Conservation (phyloP, 2,329 filamentous ascomycete genomes). For the Berkeleyomyces basicola region DNA sequence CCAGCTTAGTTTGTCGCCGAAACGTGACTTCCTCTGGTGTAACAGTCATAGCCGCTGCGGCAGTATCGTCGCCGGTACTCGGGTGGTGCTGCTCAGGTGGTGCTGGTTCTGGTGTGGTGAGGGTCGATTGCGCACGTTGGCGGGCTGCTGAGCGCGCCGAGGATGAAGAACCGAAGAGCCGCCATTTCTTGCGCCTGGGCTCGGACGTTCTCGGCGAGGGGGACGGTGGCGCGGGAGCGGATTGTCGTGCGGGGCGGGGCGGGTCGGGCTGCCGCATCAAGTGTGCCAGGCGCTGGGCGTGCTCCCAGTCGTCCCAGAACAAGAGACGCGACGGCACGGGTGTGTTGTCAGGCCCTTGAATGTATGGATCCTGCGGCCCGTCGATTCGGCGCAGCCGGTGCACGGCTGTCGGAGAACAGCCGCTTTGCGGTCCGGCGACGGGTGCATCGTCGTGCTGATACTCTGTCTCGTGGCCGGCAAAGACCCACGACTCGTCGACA, state of each 20-base stretch:
- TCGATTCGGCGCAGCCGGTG: neutral
- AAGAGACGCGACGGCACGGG: conserved; percentile 14
- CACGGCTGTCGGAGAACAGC: neutral
- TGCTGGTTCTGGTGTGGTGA: neutral
- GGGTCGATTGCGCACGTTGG: neutral
- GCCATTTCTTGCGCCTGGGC: conserved; percentile 21
- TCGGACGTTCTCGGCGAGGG: neutral
- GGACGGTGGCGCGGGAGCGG: neutral
- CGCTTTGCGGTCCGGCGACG: neutral
- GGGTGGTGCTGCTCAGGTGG: conserved; percentile 14
- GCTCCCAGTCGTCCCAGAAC: conserved; percentile 32
- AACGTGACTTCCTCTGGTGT: conserved; percentile 33
- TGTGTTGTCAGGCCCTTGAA: neutral
- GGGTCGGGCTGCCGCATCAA: conserved; percentile 26
- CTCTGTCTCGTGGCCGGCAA: conserved; percentile 20
- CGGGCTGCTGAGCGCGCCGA: conserved; percentile 6
- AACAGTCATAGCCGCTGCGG: conserved; percentile 22
- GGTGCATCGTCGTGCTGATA: neutral
- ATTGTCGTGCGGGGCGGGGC: neutral
- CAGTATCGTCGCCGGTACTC: neutral
- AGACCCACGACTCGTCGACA: conserved; percentile 23
- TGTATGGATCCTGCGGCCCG: neutral
- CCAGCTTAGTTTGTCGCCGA: conserved; percentile 33
- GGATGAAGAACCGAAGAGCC: conserved; percentile 19
- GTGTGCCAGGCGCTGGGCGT: conserved; percentile 29